Evolutionary conservation across 768 basidiomycete genomes (phyloP).

Genomic region (Fomitopsis serialis): DNA sequence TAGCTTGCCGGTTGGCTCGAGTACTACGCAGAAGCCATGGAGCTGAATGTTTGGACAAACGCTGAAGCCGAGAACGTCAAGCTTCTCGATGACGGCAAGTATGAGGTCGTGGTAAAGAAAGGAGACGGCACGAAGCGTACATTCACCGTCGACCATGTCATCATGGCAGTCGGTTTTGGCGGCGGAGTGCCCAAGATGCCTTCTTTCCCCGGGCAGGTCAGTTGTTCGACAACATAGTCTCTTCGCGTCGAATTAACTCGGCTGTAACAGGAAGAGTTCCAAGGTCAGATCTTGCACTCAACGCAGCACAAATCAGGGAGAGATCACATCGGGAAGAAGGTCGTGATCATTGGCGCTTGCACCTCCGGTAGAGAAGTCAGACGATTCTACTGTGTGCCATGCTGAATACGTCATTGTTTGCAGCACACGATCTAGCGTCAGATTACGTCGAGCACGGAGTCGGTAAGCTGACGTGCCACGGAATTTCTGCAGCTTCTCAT

Average conservation of each 20-base stretch:
- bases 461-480: conserved; percentile 23
- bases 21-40: conserved; percentile 51
- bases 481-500: not conserved
- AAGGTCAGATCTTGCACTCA: conserved; percentile 60
- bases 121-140: conserved; percentile 28
- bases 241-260: not conserved
- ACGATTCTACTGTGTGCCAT: not conserved
- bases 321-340: conserved; percentile 63
- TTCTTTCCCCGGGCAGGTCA: conserved; percentile 22
- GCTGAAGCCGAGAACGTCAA: conserved; percentile 20
- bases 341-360: conserved; percentile 62
- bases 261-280: conserved; percentile 43
- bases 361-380: conserved; percentile 39
- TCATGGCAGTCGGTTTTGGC: conserved; percentile 34
- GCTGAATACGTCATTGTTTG: not conserved
- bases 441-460: conserved; percentile 42
- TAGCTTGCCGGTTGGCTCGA: conserved; percentile 67
- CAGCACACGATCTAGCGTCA: conserved; percentile 44
- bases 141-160: conserved; percentile 28
- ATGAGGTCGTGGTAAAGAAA: conserved; percentile 26
- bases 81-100: conserved; percentile 21
- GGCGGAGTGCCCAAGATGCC: conserved; percentile 35
- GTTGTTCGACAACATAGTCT: not conserved
- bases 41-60: conserved; percentile 57
- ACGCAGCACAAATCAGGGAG: conserved; percentile 46